phyloP scores from a whole-genome alignment of 345 rosid genomes.

The Erodium maritimum region DNA sequence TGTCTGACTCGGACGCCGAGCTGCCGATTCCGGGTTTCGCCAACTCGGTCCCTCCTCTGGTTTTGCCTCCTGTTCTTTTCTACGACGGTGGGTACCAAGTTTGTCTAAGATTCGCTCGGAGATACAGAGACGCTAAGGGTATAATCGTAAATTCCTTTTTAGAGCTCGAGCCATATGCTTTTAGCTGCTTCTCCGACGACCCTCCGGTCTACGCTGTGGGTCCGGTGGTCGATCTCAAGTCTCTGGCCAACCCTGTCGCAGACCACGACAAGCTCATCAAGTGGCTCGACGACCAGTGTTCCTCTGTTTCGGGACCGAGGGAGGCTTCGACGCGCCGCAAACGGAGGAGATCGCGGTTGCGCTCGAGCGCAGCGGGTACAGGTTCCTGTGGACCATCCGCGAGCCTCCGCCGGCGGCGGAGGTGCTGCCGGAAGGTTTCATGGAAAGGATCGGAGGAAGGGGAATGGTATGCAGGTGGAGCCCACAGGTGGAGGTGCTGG shows the following conservation, averaged over 20 bases:
- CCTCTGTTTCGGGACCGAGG: constrained; percentile 37
- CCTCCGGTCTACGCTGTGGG: constrained; percentile 38
- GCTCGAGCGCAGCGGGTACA: constrained; percentile 21
- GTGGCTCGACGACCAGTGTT: constrained; percentile 47
- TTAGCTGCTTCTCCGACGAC: constrained; percentile 15
- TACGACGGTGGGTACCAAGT: constrained; percentile 26
- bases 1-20: constrained; percentile 14
- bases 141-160: constrained; percentile 31
- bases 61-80: constrained; percentile 20
- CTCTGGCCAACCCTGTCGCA: constrained; percentile 9
- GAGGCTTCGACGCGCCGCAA: constrained; percentile 10
- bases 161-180: constrained; percentile 24
- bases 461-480: neutral
- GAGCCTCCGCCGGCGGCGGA: neutral
- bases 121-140: constrained; percentile 24
- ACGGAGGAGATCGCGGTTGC: constrained; percentile 35
- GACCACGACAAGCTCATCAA: constrained; percentile 11
- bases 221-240: constrained; percentile 8
- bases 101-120: constrained; percentile 23
- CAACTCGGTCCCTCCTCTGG: constrained; percentile 23
- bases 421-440: neutral
- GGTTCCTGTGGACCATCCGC: constrained; percentile 27
- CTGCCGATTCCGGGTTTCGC: constrained; percentile 20
- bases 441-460: neutral
- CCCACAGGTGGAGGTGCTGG: neutral